phyloP scores from a whole-genome alignment of 2,329 filamentous ascomycete genomes.

The Diplodia corticola region DNA sequence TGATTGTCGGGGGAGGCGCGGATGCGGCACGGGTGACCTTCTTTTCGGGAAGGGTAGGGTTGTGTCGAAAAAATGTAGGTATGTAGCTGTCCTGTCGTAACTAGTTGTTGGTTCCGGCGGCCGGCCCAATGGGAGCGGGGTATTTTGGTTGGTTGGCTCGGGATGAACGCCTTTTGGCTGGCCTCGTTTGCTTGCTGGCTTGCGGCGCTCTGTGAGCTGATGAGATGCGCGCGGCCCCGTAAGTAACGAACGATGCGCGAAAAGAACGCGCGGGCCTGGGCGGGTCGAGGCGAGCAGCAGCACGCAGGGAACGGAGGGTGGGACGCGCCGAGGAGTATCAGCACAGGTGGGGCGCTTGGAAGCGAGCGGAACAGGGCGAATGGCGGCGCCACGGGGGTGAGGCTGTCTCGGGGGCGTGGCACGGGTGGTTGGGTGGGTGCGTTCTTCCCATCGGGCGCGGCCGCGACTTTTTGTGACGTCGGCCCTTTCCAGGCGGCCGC shows the following conservation, averaged over 20 bases:
- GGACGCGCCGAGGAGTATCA: neutral
- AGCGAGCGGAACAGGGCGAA: slow-evolving; percentile 4
- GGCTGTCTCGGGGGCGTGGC: slow-evolving; percentile 5
- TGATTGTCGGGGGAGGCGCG: slow-evolving; percentile 8
- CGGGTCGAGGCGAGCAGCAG: neutral
- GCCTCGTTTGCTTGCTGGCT: too few species aligned
- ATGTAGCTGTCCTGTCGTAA: neutral
- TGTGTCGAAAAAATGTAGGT: neutral
- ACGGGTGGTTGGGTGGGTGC: neutral
- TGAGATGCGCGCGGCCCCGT: neutral
- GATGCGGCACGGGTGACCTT: neutral
- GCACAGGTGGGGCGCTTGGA: neutral
- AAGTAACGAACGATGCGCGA: neutral
- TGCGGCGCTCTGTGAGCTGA: neutral
- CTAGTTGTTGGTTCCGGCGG: neutral
- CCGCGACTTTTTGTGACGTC: slow-evolving; percentile 20
- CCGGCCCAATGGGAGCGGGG: neutral
- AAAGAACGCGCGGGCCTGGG: neutral
- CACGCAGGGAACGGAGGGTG: neutral
- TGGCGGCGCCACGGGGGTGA: slow-evolving; percentile 7
- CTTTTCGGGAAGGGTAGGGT: neutral
- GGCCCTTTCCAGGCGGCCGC: slow-evolving; percentile 15
- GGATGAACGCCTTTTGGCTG: neutral
- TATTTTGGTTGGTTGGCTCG: neutral
- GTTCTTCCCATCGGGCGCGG: neutral